Evolutionary conservation across 192 early-diverging fungal species (phyloP), one percentile per base, ranked within the genome.

Genomic region (Kappamyces sp.): DNA sequence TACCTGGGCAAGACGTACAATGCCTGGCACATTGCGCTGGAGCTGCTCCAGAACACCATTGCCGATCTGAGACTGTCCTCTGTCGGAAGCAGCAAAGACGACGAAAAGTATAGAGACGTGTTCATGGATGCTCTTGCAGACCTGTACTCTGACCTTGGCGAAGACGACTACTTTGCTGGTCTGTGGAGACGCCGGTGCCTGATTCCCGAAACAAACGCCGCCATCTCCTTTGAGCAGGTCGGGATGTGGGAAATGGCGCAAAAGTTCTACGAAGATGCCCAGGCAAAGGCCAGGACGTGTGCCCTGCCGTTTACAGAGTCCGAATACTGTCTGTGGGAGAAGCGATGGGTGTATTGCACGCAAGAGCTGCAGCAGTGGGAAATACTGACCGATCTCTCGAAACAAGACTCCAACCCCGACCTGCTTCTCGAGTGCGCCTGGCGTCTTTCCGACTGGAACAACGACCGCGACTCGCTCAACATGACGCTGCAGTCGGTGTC

Each of bases 341-440:
- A 93, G 54, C 90, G 92, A 54, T 99, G 97, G 97, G 82, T 97
- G 31, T 71, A 72, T 35, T 92, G 90, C 46, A 87, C 94, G 0
- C 78, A 95, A 61, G 86, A 87, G 40, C 69, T 99, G 23, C 95
- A 99, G 70, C 91, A 89, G 66, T 99, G 97, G 97, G 97, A 99
- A 58, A 87, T 97, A 60, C 74, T 99, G 47, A 75, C 80, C 3
- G 97, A 98, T 54, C 83, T 98, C 38, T 85, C 91, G 8, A 89
- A 92, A 65, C 87, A 91, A 54, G 95, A 99, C 50, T 78, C 79
- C 33, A 87, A 91, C 61, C 80, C 83, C 0, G 91, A 93, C 38
- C 78, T 99, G 33, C 68, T 95, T 51, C 63, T 97, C 5, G 95
- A 98, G 58, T 87, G 90, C 53, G 89, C 88, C 33, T 99, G 96